A percentile compares a stretch with the other conserved stretches of the same genome.
Conservation (phyloP, 2,329 filamentous ascomycete species). For the Monosporascus sp. region DNA sequence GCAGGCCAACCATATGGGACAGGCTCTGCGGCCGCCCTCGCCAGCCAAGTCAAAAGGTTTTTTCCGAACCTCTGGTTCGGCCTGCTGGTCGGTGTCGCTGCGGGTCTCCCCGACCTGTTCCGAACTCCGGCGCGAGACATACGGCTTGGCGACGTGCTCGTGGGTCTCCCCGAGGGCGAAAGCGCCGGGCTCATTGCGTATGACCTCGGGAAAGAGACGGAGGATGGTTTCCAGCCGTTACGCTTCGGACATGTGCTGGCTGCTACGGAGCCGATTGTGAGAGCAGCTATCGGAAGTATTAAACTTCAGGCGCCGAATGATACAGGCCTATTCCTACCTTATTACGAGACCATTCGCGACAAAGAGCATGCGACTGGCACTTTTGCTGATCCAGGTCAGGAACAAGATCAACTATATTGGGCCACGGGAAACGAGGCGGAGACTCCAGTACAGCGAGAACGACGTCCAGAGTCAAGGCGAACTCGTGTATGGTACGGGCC, state of each 20-base stretch:
- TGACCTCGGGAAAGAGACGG: slow-evolving; percentile 28
- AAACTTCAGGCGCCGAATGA: slow-evolving; percentile 20
- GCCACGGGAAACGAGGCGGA: slow-evolving; percentile 2
- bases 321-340: slow-evolving; percentile 9
- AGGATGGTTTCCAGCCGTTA: slow-evolving; percentile 21
- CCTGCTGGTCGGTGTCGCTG: slow-evolving; percentile 31
- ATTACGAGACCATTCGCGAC: slow-evolving; percentile 21
- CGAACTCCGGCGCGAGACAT: slow-evolving; percentile 25
- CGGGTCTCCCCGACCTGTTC: slow-evolving; percentile 26
- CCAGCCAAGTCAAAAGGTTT: slow-evolving; percentile 27
- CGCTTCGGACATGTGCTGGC: slow-evolving; percentile 18
- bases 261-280: slow-evolving; percentile 24
- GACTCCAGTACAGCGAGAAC: slow-evolving; percentile 7
- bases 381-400: slow-evolving; percentile 28
- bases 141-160: slow-evolving; percentile 32
- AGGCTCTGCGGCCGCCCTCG: slow-evolving; percentile 27
- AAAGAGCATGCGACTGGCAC: slow-evolving; percentile 15
- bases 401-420: slow-evolving; percentile 19
- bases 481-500: slow-evolving; percentile 29
- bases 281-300: slow-evolving; percentile 29
- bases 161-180: slow-evolving; percentile 20
- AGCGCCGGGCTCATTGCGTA: slow-evolving; percentile 26
- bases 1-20: slow-evolving; percentile 29
- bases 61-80: slow-evolving; percentile 33
- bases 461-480: slow-evolving; percentile 13